Base-by-base conservation (phyloP, 2,329 filamentous ascomycete genomes). In the Fusarium nelsonii region DNA sequence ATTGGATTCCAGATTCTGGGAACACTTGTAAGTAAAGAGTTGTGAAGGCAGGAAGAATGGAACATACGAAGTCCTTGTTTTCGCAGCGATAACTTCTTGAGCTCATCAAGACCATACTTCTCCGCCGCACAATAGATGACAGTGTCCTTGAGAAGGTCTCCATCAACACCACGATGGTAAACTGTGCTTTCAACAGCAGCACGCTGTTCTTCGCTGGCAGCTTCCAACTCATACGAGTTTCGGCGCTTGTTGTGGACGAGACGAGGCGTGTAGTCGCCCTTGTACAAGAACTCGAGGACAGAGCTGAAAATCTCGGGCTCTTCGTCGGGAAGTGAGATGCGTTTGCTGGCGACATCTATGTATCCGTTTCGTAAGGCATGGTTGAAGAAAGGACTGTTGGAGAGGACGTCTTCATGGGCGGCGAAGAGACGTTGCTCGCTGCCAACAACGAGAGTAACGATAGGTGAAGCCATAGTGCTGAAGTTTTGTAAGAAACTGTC, bases 221-320 rank as follows among this genome's bases (percentile, higher is more conserved):
- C 87, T 79, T 97, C 93, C n/a, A 97, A 83, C 76, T 92, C 90
- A 91, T 92, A 97, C 53, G 88, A 90, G 78, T 93, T 90, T 57
- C 88, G 87, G 68, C 90, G 89, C 83, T 94, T 93, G 82, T 95
- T 93, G 81, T 93, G 93, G 58, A 93, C 81, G 26, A 97, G 85
- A 18, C 91, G 91, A 4, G 94, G 94, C 73, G 91, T 94, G 82
- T 97, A 97, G 80, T 97, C 94, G 69, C 94, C 94, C 81, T 97
- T 97, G 86, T 97, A 97, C 58, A 97, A 88, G 73, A 91, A 97
- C 78, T 97, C 94, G 58, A 97, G 89, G 12, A 97, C 86, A 8
- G 91, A 94, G 9, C 93, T 97, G 80, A 97, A 94, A 75, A 97
- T 91, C 78, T 97, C 93, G 20, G 94, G 93, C 73, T 94, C 91